A percentile compares a stretch with the other conserved stretches of the same genome.
These are phyloP conservation scores for Fusarium sp. DNA, from an alignment of 2,329 filamentous ascomycete genomes.

Conservation along the genomic window DNA sequence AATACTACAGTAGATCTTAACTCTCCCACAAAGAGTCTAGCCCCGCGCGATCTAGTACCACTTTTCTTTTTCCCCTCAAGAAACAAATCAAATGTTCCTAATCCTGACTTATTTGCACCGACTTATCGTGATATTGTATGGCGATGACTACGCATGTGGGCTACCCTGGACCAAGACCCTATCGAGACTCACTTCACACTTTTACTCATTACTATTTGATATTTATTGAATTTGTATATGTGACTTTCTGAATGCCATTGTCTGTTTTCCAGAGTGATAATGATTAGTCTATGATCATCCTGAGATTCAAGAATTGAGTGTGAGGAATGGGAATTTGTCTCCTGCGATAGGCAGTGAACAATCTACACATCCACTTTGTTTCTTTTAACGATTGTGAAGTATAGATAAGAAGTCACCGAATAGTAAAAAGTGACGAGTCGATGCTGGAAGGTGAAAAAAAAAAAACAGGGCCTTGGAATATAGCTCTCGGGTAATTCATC, in stretches of 20 bases:
- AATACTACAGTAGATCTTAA: neutral
- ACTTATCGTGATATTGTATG: neutral
- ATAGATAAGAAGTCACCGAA: neutral
- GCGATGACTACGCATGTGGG: neutral
- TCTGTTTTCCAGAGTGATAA: neutral
- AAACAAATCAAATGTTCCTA: neutral
- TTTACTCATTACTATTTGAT: neutral
- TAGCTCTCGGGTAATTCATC: constrained; percentile 3
- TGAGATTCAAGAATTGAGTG: neutral
- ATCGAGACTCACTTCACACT: neutral
- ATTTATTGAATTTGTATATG: neutral
- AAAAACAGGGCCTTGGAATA: neutral
- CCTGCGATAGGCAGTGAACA: too few relatives aligned
- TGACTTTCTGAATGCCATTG: too few relatives aligned
- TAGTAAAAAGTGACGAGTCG: neutral
- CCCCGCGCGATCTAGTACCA: neutral
- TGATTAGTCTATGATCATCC: neutral
- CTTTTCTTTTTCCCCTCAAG: too few relatives aligned
- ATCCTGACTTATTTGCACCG: neutral
- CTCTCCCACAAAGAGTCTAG: neutral
- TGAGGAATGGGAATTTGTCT: too few relatives aligned
- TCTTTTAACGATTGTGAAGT: too few relatives aligned
- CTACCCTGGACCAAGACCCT: neutral
- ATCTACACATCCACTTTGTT: neutral
- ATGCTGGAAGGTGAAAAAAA: neutral